Evolutionary conservation across 2,329 filamentous ascomycete species (phyloP).

Genomic region (Fusarium succisae): DNA sequence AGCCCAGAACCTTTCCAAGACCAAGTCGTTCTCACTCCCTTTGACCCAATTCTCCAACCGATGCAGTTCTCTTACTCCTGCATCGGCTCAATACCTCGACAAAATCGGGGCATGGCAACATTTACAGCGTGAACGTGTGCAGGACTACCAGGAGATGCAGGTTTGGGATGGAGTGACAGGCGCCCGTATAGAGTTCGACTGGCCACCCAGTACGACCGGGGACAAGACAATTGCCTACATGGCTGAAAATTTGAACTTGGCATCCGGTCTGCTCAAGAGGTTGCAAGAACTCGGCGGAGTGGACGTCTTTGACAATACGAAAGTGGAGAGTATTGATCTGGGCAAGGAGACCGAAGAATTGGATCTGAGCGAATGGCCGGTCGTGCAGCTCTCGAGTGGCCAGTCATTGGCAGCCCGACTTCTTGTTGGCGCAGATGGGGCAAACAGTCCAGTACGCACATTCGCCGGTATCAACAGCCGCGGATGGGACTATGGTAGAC

Average conservation of each 20-base stretch:
- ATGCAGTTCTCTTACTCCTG: slow-evolving; percentile 92
- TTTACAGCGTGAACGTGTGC: slow-evolving; percentile 76
- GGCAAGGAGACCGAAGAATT: slow-evolving; percentile 74
- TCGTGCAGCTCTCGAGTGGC: slow-evolving; percentile 77
- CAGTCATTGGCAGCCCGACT: slow-evolving; percentile 80
- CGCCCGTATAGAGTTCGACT: slow-evolving; percentile 89
- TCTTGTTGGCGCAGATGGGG: slow-evolving; percentile 91
- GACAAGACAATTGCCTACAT: slow-evolving; percentile 87
- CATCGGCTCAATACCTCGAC: slow-evolving; percentile 84
- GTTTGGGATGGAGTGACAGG: slow-evolving; percentile 96
- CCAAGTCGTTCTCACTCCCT: slow-evolving; percentile 72
- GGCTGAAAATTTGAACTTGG: slow-evolving; percentile 93
- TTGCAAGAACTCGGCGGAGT: slow-evolving; percentile 75
- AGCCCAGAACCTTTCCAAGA: slow-evolving; percentile 81
- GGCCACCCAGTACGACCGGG: slow-evolving; percentile 59
- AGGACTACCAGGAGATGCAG: slow-evolving; percentile 95
- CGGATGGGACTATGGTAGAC: slow-evolving; percentile 93
- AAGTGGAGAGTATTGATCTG: slow-evolving; percentile 80
- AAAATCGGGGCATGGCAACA: slow-evolving; percentile 87
- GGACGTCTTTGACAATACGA: slow-evolving; percentile 78
- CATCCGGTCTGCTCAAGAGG: slow-evolving; percentile 77
- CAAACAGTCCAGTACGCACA: slow-evolving; percentile 89
- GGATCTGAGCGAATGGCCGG: slow-evolving; percentile 87
- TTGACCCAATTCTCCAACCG: slow-evolving; percentile 85
- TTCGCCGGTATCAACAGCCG: slow-evolving; percentile 87